Evolutionary conservation across 306 rosid species (phyloP), one percentile per base, ranked within the genome.

Genomic region (Glycyrrhiza uralensis): DNA sequence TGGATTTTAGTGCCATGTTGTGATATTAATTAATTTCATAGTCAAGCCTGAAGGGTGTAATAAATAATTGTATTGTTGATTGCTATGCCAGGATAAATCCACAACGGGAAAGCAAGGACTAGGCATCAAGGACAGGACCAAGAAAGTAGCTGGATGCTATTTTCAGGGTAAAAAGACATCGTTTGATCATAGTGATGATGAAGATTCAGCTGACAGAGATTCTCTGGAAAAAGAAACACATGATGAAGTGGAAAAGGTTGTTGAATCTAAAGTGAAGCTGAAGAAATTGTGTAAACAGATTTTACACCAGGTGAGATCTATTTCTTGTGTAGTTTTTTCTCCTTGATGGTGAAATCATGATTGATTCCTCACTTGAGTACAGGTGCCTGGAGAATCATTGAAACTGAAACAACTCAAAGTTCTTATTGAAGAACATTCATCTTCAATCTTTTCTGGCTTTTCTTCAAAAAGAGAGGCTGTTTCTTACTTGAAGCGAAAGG

Each of bases 51-150:
- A 47, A 39, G 18, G 46, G 2, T 58, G 56, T 56, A 19, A 35
- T 66, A 13, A 44, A 51, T 55, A 28, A 30, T 12, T 61, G 65
- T 33, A 6, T 20, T 26, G 11, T 76, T 76, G 46, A 66, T 47
- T 59, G 29, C 38, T 35, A 66, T 66, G 59, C 33, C 72, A 95
- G 99, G 99, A 81, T 36, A 95, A 95, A 59, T 51, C 99, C 45
- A 91, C 99, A 15, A 89, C 93, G 2, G 96, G 96, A 67, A 95
- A 95, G 87, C 97, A 91, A 89, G 97, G 99, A 23, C 68, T 95
- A 19, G 99, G 99, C 66, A 95, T 88, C 33, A 95, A 81, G 80
- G 89, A 85, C 81, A 83, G 86, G 70, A 49, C 92, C 71, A 94
- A 86, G 85, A 94, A 94, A 78, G 76, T 91, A 36, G 96, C 96